Evolutionary conservation across 805 yeast species (phyloP).

Genomic region (Starmerella powellii): DNA sequence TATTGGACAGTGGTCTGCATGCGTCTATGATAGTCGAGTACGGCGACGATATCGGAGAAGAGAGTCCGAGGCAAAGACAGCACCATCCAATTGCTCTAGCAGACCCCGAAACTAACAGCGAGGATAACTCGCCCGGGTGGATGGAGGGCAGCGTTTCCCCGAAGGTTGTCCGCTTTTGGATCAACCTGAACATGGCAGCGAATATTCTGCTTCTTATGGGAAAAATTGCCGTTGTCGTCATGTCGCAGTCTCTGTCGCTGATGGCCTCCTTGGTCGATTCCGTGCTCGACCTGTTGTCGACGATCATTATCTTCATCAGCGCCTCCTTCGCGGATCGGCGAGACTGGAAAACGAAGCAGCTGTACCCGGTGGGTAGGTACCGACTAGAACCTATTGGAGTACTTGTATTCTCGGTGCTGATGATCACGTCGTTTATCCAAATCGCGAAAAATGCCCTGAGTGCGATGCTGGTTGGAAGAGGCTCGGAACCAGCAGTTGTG

Average conservation of each 20-base stretch:
- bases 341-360: slow-evolving; percentile 35
- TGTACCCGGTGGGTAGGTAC: slow-evolving; percentile 56
- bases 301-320: slow-evolving; percentile 55
- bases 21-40: slow-evolving; percentile 52
- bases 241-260: slow-evolving; percentile 61
- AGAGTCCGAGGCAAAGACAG: slow-evolving; percentile 19
- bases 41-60: slow-evolving; percentile 32
- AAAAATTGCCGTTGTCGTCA: slow-evolving; percentile 46
- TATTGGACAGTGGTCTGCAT: slow-evolving; percentile 62
- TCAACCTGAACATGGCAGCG: slow-evolving; percentile 48
- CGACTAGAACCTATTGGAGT: slow-evolving; percentile 72
- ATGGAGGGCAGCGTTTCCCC: not conserved
- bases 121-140: not conserved
- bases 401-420: slow-evolving; percentile 56
- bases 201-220: slow-evolving; percentile 47
- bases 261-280: slow-evolving; percentile 73
- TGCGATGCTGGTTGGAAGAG: slow-evolving; percentile 37
- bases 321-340: slow-evolving; percentile 34
- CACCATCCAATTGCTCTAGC: slow-evolving; percentile 11
- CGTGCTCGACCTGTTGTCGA: slow-evolving; percentile 58
- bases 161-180: slow-evolving; percentile 43
- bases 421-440: slow-evolving; percentile 58
- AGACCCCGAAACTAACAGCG: not conserved
- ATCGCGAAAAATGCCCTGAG: slow-evolving; percentile 54
- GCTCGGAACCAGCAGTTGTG: slow-evolving; percentile 34